Percentiles rank a stretch among this genome's conserved stretches.
Evolutionary conservation across 352 stramenopile genomes (phyloP).

Genomic region (Globisporangium canariense): DNA sequence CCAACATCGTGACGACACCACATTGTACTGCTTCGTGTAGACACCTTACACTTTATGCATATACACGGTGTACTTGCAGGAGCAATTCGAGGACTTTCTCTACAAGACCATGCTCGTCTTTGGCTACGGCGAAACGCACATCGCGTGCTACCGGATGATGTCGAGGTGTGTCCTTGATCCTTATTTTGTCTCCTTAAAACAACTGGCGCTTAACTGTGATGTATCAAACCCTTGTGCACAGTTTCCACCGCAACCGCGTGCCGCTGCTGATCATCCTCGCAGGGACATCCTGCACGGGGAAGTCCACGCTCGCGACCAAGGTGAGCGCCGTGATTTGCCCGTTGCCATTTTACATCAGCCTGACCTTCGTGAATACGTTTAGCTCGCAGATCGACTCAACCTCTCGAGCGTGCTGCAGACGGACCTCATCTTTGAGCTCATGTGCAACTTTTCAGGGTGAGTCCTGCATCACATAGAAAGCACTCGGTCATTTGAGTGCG

Average conservation of each 20-base stretch:
- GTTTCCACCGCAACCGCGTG: conserved; percentile 81
- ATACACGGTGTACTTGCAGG: conserved; percentile 25
- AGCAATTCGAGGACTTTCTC: conserved; percentile 89
- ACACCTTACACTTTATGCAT: no score
- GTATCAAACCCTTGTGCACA: conserved; percentile 14
- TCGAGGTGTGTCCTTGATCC: conserved; percentile 41
- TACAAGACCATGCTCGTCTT: conserved; percentile 91
- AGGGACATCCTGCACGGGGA: conserved; percentile 78
- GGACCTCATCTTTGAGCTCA: conserved; percentile 87
- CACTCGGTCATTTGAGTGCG: background rate
- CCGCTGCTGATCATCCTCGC: conserved; percentile 83
- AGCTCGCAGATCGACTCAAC: conserved; percentile 85
- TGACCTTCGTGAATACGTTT: conserved; percentile 3
- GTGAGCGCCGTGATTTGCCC: conserved; percentile 19
- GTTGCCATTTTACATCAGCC: background rate
- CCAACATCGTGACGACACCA: background rate
- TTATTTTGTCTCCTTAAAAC: background rate
- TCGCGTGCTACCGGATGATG: conserved; percentile 88
- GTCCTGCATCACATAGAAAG: background rate
- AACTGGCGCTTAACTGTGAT: background rate
- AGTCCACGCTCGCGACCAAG: conserved; percentile 88
- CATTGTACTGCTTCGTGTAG: background rate
- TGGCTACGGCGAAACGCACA: conserved; percentile 81
- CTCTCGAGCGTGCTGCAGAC: conserved; percentile 85
- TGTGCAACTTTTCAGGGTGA: conserved; percentile 89